These are phyloP conservation scores for Solanum paucissectum DNA, from an alignment of 257 asterid genomes.

Conservation along the genomic window DNA sequence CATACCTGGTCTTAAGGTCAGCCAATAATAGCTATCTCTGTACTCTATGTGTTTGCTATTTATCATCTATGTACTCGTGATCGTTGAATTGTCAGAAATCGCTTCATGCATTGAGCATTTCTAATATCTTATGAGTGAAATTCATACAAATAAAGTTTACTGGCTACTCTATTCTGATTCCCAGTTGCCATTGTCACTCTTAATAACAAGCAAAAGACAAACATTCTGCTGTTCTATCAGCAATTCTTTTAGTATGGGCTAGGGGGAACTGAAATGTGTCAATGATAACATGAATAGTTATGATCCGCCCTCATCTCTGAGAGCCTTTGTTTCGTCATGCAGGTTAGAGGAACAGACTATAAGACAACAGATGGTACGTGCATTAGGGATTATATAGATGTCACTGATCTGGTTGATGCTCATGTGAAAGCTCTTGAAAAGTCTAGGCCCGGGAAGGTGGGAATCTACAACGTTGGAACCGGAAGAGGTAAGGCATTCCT, in stretches of 20 bases:
- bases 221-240: neutral
- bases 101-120: neutral
- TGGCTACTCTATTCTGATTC: neutral
- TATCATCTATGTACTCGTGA: neutral
- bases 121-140: neutral
- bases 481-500: constrained; percentile 46
- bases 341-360: constrained; percentile 89
- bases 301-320: neutral
- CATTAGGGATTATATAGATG: constrained; percentile 81
- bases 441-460: constrained; percentile 54
- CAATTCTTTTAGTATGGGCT: neutral
- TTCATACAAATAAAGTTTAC: neutral
- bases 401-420: constrained; percentile 85
- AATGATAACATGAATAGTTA: neutral
- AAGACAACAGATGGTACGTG: constrained; percentile 80
- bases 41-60: neutral
- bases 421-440: constrained; percentile 87
- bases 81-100: neutral
- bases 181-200: neutral
- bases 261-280: neutral
- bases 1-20: constrained; percentile 72
- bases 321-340: neutral
- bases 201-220: neutral
- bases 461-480: constrained; percentile 86
- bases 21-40: neutral